A percentile compares a stretch with the other conserved stretches of the same genome.
phyloP scores from a whole-genome alignment of 2,329 filamentous ascomycete species.

The Lachnum nothofagi region DNA sequence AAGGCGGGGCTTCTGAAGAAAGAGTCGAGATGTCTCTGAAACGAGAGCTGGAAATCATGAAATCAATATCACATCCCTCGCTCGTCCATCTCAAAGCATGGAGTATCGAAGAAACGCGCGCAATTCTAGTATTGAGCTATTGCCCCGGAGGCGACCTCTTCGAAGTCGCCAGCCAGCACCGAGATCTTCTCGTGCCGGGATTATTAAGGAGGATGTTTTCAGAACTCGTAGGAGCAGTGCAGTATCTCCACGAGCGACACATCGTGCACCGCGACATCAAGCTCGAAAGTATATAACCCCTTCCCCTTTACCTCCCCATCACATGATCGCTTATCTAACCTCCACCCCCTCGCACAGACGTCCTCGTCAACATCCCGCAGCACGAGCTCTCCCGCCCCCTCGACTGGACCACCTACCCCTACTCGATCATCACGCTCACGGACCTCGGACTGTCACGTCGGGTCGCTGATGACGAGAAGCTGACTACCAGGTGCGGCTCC shows the following conservation, averaged over 20 bases:
- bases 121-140: slow-evolving; percentile 82
- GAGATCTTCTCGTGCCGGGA: slow-evolving; percentile 59
- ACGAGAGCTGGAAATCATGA: slow-evolving; percentile 91
- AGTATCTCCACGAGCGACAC: slow-evolving; percentile 75
- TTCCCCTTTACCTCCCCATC: slow-evolving; percentile 19
- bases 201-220: slow-evolving; percentile 82
- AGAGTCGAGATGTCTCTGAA: slow-evolving; percentile 90
- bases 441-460: slow-evolving; percentile 86
- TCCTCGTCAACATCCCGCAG: slow-evolving; percentile 78
- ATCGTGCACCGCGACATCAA: slow-evolving; percentile 98
- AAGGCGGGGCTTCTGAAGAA: slow-evolving; percentile 87
- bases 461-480: slow-evolving; percentile 76
- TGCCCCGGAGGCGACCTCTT: slow-evolving; percentile 94
- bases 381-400: slow-evolving; percentile 58
- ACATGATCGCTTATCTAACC: slow-evolving; percentile 12
- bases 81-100: slow-evolving; percentile 88
- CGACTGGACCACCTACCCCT: slow-evolving; percentile 71
- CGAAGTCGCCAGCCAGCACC: slow-evolving; percentile 74
- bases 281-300: slow-evolving; percentile 79
- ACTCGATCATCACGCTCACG: slow-evolving; percentile 81
- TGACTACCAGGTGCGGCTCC: slow-evolving; percentile 91
- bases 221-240: slow-evolving; percentile 78
- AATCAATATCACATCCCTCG: slow-evolving; percentile 79
- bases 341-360: slow-evolving; percentile 54
- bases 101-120: slow-evolving; percentile 75